Evolutionary conservation across 306 rosid species (phyloP), one percentile per base, ranked within the genome.

Genomic region (Ochetophila trinervis): DNA sequence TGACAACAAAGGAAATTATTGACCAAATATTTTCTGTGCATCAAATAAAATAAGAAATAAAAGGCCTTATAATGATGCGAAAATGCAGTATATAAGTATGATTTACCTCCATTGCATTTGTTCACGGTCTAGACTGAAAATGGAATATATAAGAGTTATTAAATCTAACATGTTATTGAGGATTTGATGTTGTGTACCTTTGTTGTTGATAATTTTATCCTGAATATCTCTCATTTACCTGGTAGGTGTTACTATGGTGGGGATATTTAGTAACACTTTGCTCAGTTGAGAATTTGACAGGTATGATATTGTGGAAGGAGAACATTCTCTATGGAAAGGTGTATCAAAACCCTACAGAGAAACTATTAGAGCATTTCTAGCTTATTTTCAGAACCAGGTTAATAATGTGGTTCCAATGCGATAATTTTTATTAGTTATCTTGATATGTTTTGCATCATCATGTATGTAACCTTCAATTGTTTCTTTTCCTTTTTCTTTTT

Each of bases 311-410:
- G 98, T 84, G 73, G 98, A 89, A 84, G 98, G 98, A 51, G 85
- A 85, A 66, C 84, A 92, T 70, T n/a, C 74, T 49, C 77, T 92
- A 21, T 92, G 98, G 98, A 72, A 56, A 27, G 92, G 86, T 49
- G 98, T 92, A 53, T 89, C 98, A 5, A 89, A 82, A 76, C 95
- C 98, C 21, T 92, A 89, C 63, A 82, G 98, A 82, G 96, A 92
- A 87, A 89, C 98, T 12, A 92, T 92, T 78, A 88, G 96, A 69
- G 86, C 96, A 60, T 92, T 92, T 84, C 76, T 92, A 66, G 95
- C 78, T 60, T 87, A 92, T 80, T 89, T 92, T 70, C 98, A 92
- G 86, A 87, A 74, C 71, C 92, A 92, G 95, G 98, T 92, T 57
- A 69, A 17, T 73, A 65, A 65, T 63, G 40, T n/a, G 34, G 48